These are phyloP conservation scores for Urostyla sp. DNA, from an alignment of 73 alveolate genomes.

Conservation along the genomic window DNA sequence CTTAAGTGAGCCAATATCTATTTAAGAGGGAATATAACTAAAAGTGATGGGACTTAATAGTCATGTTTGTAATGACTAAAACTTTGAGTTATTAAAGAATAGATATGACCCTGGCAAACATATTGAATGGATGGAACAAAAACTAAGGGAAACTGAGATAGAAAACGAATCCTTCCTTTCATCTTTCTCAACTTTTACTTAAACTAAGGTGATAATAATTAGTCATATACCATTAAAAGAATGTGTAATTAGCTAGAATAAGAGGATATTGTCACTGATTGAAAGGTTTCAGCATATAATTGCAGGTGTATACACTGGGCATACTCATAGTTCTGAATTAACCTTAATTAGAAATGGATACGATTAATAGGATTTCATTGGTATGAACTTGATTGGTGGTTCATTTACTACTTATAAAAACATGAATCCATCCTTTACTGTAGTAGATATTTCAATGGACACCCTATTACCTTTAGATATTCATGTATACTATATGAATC, in stretches of 20 bases:
- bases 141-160: slow-evolving; percentile 40
- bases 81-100: slow-evolving; percentile 40
- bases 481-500: slow-evolving; percentile 44
- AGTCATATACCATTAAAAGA: slow-evolving; percentile 69
- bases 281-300: slow-evolving; percentile 68
- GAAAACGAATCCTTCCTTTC: too few species aligned
- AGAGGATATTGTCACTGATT: slow-evolving; percentile 54
- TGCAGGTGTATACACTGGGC: slow-evolving; percentile 49
- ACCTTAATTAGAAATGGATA: background rate
- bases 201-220: slow-evolving; percentile 49
- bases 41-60: slow-evolving; percentile 62
- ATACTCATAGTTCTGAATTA: slow-evolving; percentile 52
- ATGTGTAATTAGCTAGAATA: slow-evolving; percentile 52
- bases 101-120: slow-evolving; percentile 63
- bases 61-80: slow-evolving; percentile 58
- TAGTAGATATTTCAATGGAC: slow-evolving; percentile 48
- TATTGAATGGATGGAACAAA: slow-evolving; percentile 59
- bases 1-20: slow-evolving; percentile 1
- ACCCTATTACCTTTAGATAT: slow-evolving; percentile 49
- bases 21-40: slow-evolving; percentile 3
- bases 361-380: slow-evolving; percentile 46
- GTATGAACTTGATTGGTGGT: slow-evolving; percentile 33
- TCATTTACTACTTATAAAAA: slow-evolving; percentile 45
- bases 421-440: slow-evolving; percentile 61
- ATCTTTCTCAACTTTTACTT: too few species aligned